Evolutionary conservation across 1,284 basidiomycete species (phyloP), one percentile per base, ranked within the genome.

Genomic region (Thecaphora thlaspeos): DNA sequence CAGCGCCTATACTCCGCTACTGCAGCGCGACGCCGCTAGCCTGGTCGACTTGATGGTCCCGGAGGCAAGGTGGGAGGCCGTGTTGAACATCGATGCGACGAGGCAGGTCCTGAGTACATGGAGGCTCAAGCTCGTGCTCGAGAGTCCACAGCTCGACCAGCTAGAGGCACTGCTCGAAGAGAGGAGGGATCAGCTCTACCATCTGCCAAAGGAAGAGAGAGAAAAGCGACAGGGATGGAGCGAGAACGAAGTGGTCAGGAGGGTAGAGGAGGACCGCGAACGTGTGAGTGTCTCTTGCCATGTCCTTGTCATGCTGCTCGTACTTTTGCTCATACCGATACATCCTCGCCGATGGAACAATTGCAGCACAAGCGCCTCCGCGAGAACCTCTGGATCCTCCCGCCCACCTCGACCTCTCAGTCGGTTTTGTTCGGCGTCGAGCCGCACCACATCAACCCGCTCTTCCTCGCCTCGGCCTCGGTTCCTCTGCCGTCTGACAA

Each of bases 251-350:
- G 85, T 92, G 23, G 84, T 91, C 61, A 86, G 88, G 41, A 86
- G 91, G 4, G 94, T 96, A 58, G 92, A 96, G 77, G 92, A 94
- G 71, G 93, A 96, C 77, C 83, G 92, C 2, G 92, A 96, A 76
- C 84, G 93, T 30, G 81, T 82, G 39, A 49, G 80, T 28, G n/a
- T n/a, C n/a, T n/a, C n/a, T n/a, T n/a, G n/a, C n/a, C n/a, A n/a
- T n/a, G n/a, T n/a, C n/a, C n/a, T n/a, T n/a, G n/a, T n/a, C n/a
- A n/a, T n/a, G n/a, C n/a, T n/a, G n/a, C n/a, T n/a, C n/a, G n/a
- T n/a, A n/a, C n/a, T n/a, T n/a, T n/a, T n/a, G n/a, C n/a, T n/a
- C n/a, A n/a, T n/a, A n/a, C n/a, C n/a, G n/a, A n/a, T n/a, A n/a
- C n/a, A n/a, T n/a, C n/a, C n/a, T n/a, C n/a, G n/a, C n/a, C n/a